Evolutionary conservation across 2,329 filamentous ascomycete genomes (phyloP).

Genomic region (Polytolypa hystricis): DNA sequence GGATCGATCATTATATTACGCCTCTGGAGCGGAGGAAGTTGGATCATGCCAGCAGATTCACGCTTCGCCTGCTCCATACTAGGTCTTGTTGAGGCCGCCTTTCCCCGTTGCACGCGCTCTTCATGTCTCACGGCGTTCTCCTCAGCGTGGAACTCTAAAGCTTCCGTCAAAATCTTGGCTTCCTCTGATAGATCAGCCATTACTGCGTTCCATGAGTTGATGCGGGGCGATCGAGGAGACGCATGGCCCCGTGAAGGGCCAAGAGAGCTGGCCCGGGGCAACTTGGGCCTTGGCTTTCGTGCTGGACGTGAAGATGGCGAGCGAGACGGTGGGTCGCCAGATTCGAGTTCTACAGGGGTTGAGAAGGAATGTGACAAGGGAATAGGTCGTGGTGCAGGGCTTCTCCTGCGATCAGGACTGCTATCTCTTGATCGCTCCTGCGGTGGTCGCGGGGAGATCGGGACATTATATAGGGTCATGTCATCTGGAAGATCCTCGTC

Average conservation of each 20-base stretch:
- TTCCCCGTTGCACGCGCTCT: slow-evolving; percentile 37
- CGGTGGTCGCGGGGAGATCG: slow-evolving; percentile 35
- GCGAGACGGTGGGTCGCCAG: slow-evolving; percentile 21
- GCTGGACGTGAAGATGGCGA: slow-evolving; percentile 11
- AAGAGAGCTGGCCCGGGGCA: slow-evolving; percentile 26
- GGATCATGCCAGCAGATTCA: slow-evolving; percentile 29
- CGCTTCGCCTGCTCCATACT: slow-evolving; percentile 28
- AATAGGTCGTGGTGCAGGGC: slow-evolving; percentile 29
- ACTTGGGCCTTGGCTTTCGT: slow-evolving; percentile 30
- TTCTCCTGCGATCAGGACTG: slow-evolving; percentile 32
- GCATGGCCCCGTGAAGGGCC: slow-evolving; percentile 14
- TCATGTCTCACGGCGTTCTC: slow-evolving; percentile 35
- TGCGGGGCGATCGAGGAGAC: slow-evolving; percentile 33
- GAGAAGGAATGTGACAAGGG: slow-evolving; percentile 31
- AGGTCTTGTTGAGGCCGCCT: slow-evolving; percentile 21
- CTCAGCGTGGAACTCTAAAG: slow-evolving; percentile 47
- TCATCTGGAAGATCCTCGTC: slow-evolving; percentile 42
- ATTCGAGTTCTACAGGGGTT: slow-evolving; percentile 15
- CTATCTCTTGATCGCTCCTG: slow-evolving; percentile 32
- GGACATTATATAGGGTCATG: slow-evolving; percentile 40
- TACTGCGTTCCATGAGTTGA: slow-evolving; percentile 49
- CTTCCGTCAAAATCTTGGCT: slow-evolving; percentile 48
- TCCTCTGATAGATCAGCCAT: slow-evolving; percentile 49
- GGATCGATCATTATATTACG: slow-evolving; percentile 56
- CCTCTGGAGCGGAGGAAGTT: slow-evolving; percentile 50